Base-by-base conservation (phyloP, 495 filamentous ascomycete genomes). In the Penicillium coffeae region DNA sequence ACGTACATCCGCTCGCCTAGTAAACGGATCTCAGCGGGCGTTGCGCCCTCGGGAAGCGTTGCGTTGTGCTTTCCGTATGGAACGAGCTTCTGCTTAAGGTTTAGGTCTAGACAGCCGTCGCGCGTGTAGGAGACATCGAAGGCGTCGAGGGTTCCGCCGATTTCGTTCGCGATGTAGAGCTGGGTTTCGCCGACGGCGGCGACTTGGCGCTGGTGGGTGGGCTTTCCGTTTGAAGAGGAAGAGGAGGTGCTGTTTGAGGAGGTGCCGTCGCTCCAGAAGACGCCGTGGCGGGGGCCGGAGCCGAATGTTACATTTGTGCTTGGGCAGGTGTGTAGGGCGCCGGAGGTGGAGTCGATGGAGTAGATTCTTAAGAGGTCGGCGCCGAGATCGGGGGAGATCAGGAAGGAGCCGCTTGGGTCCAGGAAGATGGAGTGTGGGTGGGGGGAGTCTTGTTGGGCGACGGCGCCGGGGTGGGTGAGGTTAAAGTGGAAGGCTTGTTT, bases 301-400 rank as follows among this genome's bases (percentile, higher is more conserved):
- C 82, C 85, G 20, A 71, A 56, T 2, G 62, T 56, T 9, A 70
- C 62, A 18, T 59, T 55, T 9, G 70, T 21, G n/a, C 44, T 38
- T 0, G 63, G 56, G 45, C 68, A 71, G 15, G 43, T 18, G 1
- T 38, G 34, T 1, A 74, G 48, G 2, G 54, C 38, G 3, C 68
- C 69, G 4, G 62, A 74, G 12, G 43, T 38, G 13, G 62, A 62
- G 45, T 82, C 65, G 48, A 85, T 78, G 21, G 58, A 54, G 64
- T 81, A 88, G 34, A 89, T 65, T 45, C 80, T 82, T 36, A 90
- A 50, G n/a, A 84, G 56, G 56, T 92, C 87, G 14, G 82, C 74
- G 40, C 87, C 87, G 5, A 92, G 70, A 48, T 92, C 88, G 8
- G 87, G 85, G 7, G 82, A 72, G 0, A 89, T 50, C 14, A 88